phyloP scores from a whole-genome alignment of 2,329 filamentous ascomycete genomes.

The Alternaria brassicae region DNA sequence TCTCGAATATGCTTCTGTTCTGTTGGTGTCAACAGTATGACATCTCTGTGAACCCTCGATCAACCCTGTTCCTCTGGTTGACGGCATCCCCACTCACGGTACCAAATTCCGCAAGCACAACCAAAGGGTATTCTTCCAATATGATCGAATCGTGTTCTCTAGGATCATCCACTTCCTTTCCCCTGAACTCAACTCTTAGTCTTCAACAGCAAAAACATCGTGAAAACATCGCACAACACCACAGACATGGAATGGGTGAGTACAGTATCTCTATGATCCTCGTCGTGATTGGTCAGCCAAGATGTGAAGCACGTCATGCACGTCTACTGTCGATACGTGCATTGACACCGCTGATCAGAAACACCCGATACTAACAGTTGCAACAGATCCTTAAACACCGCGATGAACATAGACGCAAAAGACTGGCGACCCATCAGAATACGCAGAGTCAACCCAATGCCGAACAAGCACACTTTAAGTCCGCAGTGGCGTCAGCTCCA shows the following conservation, averaged over 20 bases:
- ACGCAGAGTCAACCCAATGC: not conserved
- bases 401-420: not conserved
- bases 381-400: not conserved
- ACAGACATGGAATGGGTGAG: not conserved
- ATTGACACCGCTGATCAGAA: not conserved
- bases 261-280: not conserved
- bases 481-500: not conserved
- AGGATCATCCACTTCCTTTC: not conserved
- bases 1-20: not conserved
- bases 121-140: not conserved
- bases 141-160: not conserved
- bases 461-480: not conserved
- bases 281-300: not conserved
- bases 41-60: not conserved
- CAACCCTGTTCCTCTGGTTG: not conserved
- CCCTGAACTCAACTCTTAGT: not conserved
- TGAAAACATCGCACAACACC: not conserved
- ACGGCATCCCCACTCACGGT: not conserved
- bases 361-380: not conserved
- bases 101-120: not conserved
- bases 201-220: not conserved
- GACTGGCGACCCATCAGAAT: not conserved
- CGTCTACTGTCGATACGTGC: not conserved
- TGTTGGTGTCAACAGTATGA: not conserved
- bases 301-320: no score